Evolutionary conservation across 1,284 basidiomycete genomes (phyloP).

Genomic region (Malassezia furfur): DNA sequence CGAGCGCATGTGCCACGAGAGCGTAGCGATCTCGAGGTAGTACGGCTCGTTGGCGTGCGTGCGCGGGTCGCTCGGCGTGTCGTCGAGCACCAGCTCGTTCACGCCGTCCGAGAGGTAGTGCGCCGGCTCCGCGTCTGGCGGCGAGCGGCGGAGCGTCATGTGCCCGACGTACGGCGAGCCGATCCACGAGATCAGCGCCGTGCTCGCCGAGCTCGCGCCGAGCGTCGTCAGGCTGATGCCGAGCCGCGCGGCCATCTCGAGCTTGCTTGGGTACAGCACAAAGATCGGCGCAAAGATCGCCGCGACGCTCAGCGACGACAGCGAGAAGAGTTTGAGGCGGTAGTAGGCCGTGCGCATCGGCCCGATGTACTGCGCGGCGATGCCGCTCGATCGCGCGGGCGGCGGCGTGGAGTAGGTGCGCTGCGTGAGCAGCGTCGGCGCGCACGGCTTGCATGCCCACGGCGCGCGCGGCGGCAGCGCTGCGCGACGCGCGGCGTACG

Average conservation of each 20-base stretch:
- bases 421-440: too few species aligned
- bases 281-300: constrained; percentile 65
- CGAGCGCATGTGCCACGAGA: constrained; percentile 57
- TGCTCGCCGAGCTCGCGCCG: constrained; percentile 62
- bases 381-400: background rate
- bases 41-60: constrained; percentile 15
- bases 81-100: constrained; percentile 10
- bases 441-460: background rate
- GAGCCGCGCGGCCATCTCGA: constrained; percentile 62
- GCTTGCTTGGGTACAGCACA: constrained; percentile 65
- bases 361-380: constrained; percentile 51
- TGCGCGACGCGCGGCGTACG: background rate
- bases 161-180: constrained; percentile 54
- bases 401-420: too few species aligned
- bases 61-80: constrained; percentile 13
- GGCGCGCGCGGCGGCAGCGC: too few species aligned
- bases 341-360: constrained; percentile 65
- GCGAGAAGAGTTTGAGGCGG: constrained; percentile 69
- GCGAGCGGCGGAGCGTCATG: constrained; percentile 39
- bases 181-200: constrained; percentile 65
- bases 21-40: constrained; percentile 60
- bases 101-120: constrained; percentile 14
- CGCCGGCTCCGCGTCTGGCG: constrained; percentile 1
- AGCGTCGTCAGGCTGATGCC: constrained; percentile 63
- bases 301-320: constrained; percentile 67